Evolutionary conservation across 495 filamentous ascomycete genomes (phyloP).

Genomic region (Penicillium subrubescens): DNA sequence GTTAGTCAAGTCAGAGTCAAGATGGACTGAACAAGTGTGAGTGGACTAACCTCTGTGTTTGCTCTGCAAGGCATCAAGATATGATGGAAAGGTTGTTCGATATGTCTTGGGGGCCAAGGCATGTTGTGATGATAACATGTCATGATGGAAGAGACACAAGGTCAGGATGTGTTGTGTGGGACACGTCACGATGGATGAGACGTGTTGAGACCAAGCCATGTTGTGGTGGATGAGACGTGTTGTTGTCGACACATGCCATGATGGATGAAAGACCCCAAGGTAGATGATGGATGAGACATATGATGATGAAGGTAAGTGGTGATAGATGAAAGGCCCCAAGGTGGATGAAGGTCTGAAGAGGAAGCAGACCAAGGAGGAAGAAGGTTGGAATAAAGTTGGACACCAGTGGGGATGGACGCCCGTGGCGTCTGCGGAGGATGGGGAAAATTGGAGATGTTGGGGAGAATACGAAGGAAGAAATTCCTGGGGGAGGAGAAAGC

Average conservation of each 20-base stretch:
- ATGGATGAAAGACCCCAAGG: background rate
- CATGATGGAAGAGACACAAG: no score
- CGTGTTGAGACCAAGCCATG: no score
- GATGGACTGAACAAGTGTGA: no score
- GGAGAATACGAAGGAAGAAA: background rate
- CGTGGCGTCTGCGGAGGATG: background rate
- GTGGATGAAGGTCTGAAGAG: background rate
- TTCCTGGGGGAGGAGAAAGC: background rate
- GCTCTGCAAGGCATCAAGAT: no score
- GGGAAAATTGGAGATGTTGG: background rate
- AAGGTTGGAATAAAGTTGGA: background rate
- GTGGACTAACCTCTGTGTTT: no score
- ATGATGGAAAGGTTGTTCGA: no score
- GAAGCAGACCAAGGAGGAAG: background rate
- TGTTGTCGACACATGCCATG: background rate
- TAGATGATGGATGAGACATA: background rate
- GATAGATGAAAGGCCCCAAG: background rate
- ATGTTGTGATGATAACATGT: no score
- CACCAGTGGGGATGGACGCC: background rate
- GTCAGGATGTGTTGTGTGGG: no score
- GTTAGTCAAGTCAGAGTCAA: no score
- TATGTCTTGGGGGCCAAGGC: no score
- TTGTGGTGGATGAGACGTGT: background rate
- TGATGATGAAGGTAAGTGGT: background rate
- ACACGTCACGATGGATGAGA: no score